Conservation (phyloP, 2,329 filamentous ascomycete genomes). For the Diaporthe citri region DNA sequence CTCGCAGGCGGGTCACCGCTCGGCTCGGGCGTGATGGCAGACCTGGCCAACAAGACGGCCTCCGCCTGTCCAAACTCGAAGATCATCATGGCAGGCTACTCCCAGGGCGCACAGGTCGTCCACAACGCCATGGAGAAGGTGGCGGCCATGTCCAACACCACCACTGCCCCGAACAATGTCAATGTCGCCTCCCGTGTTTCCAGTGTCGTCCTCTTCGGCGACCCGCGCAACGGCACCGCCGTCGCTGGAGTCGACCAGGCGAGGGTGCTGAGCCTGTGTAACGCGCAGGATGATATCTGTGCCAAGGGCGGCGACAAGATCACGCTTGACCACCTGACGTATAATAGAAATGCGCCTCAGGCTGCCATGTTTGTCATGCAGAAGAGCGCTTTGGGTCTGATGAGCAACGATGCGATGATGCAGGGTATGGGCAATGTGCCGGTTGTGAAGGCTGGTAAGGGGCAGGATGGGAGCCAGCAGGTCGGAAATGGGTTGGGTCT, state of each 20-base stretch:
- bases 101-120: constrained; percentile 44
- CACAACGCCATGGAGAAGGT: constrained; percentile 42
- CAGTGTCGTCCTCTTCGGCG: constrained; percentile 36
- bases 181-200: constrained; percentile 18
- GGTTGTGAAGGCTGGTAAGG: constrained; percentile 7
- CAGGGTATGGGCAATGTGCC: constrained; percentile 44
- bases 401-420: constrained; percentile 44
- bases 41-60: constrained; percentile 42
- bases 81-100: constrained; percentile 54
- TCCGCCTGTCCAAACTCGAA: constrained; percentile 51
- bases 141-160: constrained; percentile 23
- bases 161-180: neutral
- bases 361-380: constrained; percentile 48
- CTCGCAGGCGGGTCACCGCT: constrained; percentile 41
- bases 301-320: constrained; percentile 43
- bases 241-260: constrained; percentile 28
- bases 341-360: constrained; percentile 42
- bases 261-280: constrained; percentile 34
- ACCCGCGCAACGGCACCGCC: constrained; percentile 40
- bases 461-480: constrained; percentile 29
- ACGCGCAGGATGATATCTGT: constrained; percentile 39
- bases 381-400: constrained; percentile 44
- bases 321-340: constrained; percentile 46
- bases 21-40: constrained; percentile 41
- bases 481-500: constrained; percentile 24